phyloP scores from a whole-genome alignment of 2,329 filamentous ascomycete species.

The Cytospora schulzeri region DNA sequence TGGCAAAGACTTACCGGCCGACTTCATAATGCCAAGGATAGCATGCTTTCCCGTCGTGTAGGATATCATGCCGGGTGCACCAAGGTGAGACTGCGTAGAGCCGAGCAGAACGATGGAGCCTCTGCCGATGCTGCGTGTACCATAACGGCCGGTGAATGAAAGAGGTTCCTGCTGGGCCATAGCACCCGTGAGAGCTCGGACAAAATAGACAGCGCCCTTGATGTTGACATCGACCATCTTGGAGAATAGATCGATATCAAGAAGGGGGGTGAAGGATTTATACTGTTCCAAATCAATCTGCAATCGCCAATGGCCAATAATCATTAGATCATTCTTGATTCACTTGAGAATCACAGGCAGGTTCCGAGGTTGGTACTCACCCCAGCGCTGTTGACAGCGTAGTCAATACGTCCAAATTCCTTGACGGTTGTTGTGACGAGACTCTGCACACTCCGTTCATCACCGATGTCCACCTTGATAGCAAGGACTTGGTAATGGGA shows the following conservation, averaged over 20 bases:
- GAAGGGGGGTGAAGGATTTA: slow-evolving; percentile 4
- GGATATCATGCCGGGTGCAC: slow-evolving; percentile 8
- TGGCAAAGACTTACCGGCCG: slow-evolving; percentile 2
- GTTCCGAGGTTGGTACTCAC: not conserved
- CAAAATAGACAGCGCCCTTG: not conserved
- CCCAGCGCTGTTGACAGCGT: slow-evolving; percentile 21
- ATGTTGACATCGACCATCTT: slow-evolving; percentile 1
- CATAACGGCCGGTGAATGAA: slow-evolving; percentile 1
- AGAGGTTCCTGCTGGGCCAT: slow-evolving; percentile 10
- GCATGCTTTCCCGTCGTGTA: slow-evolving; percentile 9
- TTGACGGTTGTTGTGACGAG: not conserved
- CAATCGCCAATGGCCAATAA: too few relatives aligned
- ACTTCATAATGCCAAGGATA: slow-evolving; percentile 2
- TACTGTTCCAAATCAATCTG: too few relatives aligned
- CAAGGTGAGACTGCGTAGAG: not conserved
- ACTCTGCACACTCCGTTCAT: slow-evolving; percentile 1
- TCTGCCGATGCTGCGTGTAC: slow-evolving; percentile 4
- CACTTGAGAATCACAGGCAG: not conserved
- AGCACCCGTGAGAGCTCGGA: not conserved
- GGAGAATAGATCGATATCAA: not conserved
- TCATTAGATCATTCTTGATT: not conserved
- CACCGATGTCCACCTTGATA: not conserved
- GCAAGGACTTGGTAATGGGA: not conserved
- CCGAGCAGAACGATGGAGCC: slow-evolving; percentile 12
- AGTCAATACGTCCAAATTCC: slow-evolving; percentile 11